These are phyloP conservation scores for Puccinellia tenuiflora DNA, from an alignment of 176 grass and related monocot genomes.

Conservation along the genomic window DNA sequence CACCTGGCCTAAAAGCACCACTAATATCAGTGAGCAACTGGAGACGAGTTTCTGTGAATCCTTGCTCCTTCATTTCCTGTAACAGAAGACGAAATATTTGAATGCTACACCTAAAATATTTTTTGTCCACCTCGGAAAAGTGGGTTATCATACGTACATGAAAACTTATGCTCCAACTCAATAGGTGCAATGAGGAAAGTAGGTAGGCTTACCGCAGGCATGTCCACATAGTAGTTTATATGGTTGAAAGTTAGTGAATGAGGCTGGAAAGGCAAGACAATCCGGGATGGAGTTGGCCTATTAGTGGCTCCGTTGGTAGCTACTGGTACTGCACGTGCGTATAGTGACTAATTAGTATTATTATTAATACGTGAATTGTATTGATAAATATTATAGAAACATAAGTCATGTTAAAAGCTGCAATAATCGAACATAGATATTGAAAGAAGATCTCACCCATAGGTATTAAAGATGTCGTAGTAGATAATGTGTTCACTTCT, in stretches of 20 bases:
- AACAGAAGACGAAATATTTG: not conserved
- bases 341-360: not conserved
- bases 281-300: conserved; percentile 13
- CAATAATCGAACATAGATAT: conserved; percentile 3
- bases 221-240: conserved; percentile 80
- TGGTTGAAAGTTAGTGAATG: conserved; percentile 77
- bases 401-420: not conserved
- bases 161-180: not conserved
- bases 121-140: not conserved
- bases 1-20: conserved; percentile 79
- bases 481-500: not conserved
- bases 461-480: not conserved
- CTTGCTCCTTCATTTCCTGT: conserved; percentile 91
- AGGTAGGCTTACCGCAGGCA: too few relatives aligned
- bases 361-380: not conserved
- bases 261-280: conserved; percentile 76
- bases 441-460: not conserved
- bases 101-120: not conserved
- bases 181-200: not conserved
- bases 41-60: conserved; percentile 53
- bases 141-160: not conserved
- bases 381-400: conserved; percentile 11
- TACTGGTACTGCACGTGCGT: not conserved
- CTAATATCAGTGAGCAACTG: conserved; percentile 74
- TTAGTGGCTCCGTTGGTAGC: conserved; percentile 15